Percentiles rank a stretch among this genome's conserved stretches.
phyloP scores from a whole-genome alignment of 1,284 basidiomycete genomes.

The Clitocybe nebularis region DNA sequence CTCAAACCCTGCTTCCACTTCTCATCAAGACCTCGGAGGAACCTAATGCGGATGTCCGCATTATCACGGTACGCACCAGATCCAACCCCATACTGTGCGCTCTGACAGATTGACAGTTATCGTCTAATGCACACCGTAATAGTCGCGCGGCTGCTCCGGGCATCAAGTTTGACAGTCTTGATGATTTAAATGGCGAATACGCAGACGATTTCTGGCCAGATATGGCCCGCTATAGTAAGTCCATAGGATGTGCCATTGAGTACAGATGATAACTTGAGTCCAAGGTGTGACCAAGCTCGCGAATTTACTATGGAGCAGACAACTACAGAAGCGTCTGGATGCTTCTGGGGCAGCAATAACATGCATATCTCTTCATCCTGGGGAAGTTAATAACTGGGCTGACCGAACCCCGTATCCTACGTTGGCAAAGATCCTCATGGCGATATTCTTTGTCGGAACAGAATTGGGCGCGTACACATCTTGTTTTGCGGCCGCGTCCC shows the following conservation, averaged over 20 bases:
- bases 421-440: conserved; percentile 23
- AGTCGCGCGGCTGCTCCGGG: conserved; percentile 16
- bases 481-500: conserved; percentile 43
- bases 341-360: conserved; percentile 19
- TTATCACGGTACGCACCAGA: conserved; percentile 44
- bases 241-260: too few species aligned
- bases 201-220: conserved; percentile 20
- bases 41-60: conserved; percentile 44
- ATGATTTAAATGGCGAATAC: conserved; percentile 37
- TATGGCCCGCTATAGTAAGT: conserved; percentile 36
- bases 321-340: conserved; percentile 36
- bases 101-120: conserved; percentile 11
- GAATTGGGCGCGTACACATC: conserved; percentile 40
- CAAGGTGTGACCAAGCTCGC: conserved; percentile 39
- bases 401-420: conserved; percentile 19
- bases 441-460: conserved; percentile 30
- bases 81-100: conserved; percentile 15
- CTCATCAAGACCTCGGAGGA: conserved; percentile 41
- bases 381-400: conserved; percentile 37
- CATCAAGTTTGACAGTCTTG: conserved; percentile 30
- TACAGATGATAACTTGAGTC: neutral
- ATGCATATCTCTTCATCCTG: conserved; percentile 31
- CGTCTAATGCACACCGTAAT: conserved; percentile 18
- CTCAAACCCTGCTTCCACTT: conserved; percentile 44
- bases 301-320: conserved; percentile 32